phyloP scores from a whole-genome alignment of 2,329 filamentous ascomycete genomes.

The Fusarium veterinarium region DNA sequence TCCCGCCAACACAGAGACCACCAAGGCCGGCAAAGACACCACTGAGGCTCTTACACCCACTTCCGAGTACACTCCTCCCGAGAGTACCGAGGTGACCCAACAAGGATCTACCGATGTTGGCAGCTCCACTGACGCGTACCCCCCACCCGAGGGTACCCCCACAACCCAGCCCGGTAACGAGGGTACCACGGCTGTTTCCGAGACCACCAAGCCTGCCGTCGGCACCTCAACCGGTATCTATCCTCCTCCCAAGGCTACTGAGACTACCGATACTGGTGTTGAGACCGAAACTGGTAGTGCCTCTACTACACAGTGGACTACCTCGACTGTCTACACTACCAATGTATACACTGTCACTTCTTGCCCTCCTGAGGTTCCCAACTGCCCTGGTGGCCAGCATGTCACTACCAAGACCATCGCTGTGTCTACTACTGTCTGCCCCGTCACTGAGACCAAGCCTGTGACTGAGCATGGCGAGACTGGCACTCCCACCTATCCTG shows the following conservation, averaged over 20 bases:
- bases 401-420: constrained; percentile 41
- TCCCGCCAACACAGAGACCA: constrained; percentile 12
- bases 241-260: not conserved
- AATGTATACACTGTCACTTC: constrained; percentile 38
- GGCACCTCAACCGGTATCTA: not conserved
- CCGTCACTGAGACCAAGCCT: constrained; percentile 29
- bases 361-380: constrained; percentile 31
- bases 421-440: constrained; percentile 40
- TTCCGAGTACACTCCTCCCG: constrained; percentile 13
- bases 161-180: not conserved
- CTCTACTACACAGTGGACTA: constrained; percentile 24
- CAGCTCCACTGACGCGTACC: constrained; percentile 12
- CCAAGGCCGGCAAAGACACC: constrained; percentile 9
- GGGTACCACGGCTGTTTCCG: constrained; percentile 8
- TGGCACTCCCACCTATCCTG: constrained; percentile 10
- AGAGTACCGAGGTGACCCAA: constrained; percentile 18
- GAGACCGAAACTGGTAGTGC: not conserved
- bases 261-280: not conserved
- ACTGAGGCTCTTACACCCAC: constrained; percentile 23
- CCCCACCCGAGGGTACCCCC: constrained; percentile 13
- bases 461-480: constrained; percentile 18
- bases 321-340: constrained; percentile 42
- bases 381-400: constrained; percentile 31
- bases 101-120: constrained; percentile 18
- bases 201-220: constrained; percentile 9